These are phyloP conservation scores for Torrubiella hemipterigena DNA, from an alignment of 2,329 filamentous ascomycete species.

Conservation along the genomic window DNA sequence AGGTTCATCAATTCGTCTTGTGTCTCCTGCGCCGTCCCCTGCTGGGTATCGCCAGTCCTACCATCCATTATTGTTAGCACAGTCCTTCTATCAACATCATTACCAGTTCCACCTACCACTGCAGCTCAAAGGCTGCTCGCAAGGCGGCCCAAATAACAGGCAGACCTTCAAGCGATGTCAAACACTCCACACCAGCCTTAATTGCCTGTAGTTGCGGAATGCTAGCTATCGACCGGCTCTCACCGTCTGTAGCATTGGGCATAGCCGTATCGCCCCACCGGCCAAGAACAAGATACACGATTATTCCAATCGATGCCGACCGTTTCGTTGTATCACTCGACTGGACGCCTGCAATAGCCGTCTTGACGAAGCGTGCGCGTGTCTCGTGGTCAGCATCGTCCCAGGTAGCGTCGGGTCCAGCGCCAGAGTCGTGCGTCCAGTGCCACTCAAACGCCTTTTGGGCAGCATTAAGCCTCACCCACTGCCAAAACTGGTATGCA, in stretches of 20 bases:
- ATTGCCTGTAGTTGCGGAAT: conserved; percentile 47
- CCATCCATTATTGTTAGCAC: conserved; percentile 12
- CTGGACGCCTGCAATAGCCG: conserved; percentile 32
- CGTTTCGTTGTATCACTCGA: conserved; percentile 35
- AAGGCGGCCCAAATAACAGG: conserved; percentile 39
- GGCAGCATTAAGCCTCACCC: conserved; percentile 62
- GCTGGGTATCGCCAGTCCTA: conserved; percentile 34
- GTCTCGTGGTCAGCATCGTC: conserved; percentile 46
- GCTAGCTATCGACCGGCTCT: conserved; percentile 38
- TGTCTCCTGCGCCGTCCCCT: conserved; percentile 32
- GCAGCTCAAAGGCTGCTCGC: conserved; percentile 34
- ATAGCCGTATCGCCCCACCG: conserved; percentile 59
- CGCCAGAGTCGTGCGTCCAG: conserved; percentile 46
- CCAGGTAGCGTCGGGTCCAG: conserved; percentile 48
- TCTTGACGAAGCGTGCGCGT: conserved; percentile 43
- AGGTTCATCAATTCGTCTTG: conserved; percentile 51
- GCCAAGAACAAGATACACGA: conserved; percentile 54
- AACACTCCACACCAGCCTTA: conserved; percentile 37
- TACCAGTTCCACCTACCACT: conserved; percentile 31
- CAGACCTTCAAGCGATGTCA: conserved; percentile 39
- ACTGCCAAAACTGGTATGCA: conserved; percentile 78
- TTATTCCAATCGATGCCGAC: conserved; percentile 40
- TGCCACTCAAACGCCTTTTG: conserved; percentile 66
- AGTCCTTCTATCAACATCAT: no score
- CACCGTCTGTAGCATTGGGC: conserved; percentile 24